Conservation (phyloP, 352 stramenopile species). For the Globisporangium paroecandrum region DNA sequence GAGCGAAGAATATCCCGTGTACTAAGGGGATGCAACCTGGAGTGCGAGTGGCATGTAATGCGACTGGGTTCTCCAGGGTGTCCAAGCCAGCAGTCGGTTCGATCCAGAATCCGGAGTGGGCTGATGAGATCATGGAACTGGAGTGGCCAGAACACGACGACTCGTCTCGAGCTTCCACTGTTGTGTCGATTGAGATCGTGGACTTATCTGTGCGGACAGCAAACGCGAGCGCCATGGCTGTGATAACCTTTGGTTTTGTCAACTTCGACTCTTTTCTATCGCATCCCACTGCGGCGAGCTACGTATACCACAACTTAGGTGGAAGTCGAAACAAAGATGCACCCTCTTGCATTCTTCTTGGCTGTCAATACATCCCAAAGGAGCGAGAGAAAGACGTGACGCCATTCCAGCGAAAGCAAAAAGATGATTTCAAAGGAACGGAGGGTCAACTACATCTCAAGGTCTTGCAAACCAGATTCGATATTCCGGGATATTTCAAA, state of each 20-base stretch:
- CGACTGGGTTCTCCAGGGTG: slow-evolving; percentile 14
- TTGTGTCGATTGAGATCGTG: slow-evolving; percentile 35
- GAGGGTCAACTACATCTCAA: slow-evolving; percentile 34
- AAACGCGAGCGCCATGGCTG: slow-evolving; percentile 29
- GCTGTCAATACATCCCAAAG: slow-evolving; percentile 42
- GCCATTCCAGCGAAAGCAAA: slow-evolving; percentile 8
- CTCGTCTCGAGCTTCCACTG: background rate
- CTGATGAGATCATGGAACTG: slow-evolving; percentile 25
- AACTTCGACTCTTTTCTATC: slow-evolving; percentile 32
- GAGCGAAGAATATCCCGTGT: slow-evolving; percentile 26
- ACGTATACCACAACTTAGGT: slow-evolving; percentile 24
- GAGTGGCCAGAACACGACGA: slow-evolving; percentile 14
- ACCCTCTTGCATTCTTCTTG: slow-evolving; percentile 27
- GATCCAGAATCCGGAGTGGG: slow-evolving; percentile 31
- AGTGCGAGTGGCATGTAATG: slow-evolving; percentile 21
- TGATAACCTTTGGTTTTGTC: slow-evolving; percentile 33
- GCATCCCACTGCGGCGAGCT: slow-evolving; percentile 32
- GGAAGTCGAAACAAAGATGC: slow-evolving; percentile 3
- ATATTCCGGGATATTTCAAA: slow-evolving; percentile 19
- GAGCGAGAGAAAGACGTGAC: slow-evolving; percentile 14
- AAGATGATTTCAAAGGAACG: slow-evolving; percentile 5
- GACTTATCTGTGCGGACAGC: slow-evolving; percentile 36
- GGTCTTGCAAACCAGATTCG: slow-evolving; percentile 22
- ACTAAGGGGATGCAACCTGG: slow-evolving; percentile 38
- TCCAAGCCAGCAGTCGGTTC: slow-evolving; percentile 32